Evolutionary conservation across 352 stramenopile genomes (phyloP), one percentile per base, ranked within the genome.

Genomic region (Aphanomyces astaci): DNA sequence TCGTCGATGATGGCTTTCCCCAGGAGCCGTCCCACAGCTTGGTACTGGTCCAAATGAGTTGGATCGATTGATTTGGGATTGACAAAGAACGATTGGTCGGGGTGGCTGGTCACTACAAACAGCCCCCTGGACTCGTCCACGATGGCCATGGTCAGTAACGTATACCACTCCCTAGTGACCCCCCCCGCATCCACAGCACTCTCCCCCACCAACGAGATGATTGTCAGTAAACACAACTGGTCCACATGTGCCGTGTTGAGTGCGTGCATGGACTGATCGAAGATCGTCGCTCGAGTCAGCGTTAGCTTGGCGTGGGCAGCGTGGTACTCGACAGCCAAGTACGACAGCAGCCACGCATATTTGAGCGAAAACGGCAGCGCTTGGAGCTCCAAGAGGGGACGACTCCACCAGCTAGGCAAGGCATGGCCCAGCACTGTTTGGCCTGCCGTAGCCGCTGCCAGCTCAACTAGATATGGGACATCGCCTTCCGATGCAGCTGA

Each of bases 171-270:
- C 15, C 84, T 79, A 70, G 89, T 79, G 25, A 92, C 55, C 0
- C 84, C 84, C 11, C 84, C 84, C 17, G 84, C 84, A 52, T 92
- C 84, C 63, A 92, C 87, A 13, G 80, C 84, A 27, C 81, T 71
- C 70, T 92, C 84, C 1, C 82, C 84, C 3, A 94, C 73, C 63
- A 96, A 95, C 72, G 95, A 84, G 68, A 95, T 90, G 1, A 83
- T 78, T 1, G 95, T 68, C 36, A 83, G 87, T 62, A 83, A 89
- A 40, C 88, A 81, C 49, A 92, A 81, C 53, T 92, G n/a, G n/a
- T n/a, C n/a, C n/a, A n/a, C n/a, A n/a, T n/a, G n/a, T n/a, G 90
- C 80, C 25, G 73, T 84, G 1, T 72, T 70, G 9, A 93, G 46
- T 31, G 78, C 74, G 13, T 89, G 75, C 56, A 91, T 79, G 7